Evolutionary conservation across 1,284 basidiomycete genomes (phyloP).

Genomic region (Pseudozyma flocculosa): DNA sequence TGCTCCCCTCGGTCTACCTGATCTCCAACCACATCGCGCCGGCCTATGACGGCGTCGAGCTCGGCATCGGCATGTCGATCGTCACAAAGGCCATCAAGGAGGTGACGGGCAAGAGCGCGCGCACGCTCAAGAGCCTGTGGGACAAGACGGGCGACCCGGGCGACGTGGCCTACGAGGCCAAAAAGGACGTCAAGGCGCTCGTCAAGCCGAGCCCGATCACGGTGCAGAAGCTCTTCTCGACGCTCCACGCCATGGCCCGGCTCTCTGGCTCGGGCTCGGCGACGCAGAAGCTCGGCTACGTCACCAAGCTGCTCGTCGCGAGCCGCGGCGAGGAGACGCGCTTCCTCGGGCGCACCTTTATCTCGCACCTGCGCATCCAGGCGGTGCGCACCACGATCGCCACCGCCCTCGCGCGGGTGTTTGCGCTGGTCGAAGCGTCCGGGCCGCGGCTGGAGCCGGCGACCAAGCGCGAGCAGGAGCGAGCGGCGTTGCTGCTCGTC

Average conservation of each 20-base stretch:
- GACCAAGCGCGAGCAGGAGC: slow-evolving; percentile 11
- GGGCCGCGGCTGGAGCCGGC: background rate
- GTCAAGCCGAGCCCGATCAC: slow-evolving; percentile 47
- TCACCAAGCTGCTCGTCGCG: slow-evolving; percentile 78
- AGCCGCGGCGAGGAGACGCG: slow-evolving; percentile 83
- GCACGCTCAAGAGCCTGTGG: slow-evolving; percentile 67
- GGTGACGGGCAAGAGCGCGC: slow-evolving; percentile 73
- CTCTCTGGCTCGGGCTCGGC: slow-evolving; percentile 74
- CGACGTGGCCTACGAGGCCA: slow-evolving; percentile 55
- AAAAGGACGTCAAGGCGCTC: slow-evolving; percentile 50
- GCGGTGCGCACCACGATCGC: slow-evolving; percentile 82
- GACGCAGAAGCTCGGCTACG: slow-evolving; percentile 74
- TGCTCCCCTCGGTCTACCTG: slow-evolving; percentile 82
- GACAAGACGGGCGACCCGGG: slow-evolving; percentile 52
- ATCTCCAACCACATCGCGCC: slow-evolving; percentile 83
- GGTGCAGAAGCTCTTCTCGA: slow-evolving; percentile 48
- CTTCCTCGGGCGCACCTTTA: slow-evolving; percentile 78
- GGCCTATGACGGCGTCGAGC: slow-evolving; percentile 59
- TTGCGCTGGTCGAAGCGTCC: slow-evolving; percentile 63
- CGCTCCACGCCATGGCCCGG: slow-evolving; percentile 59
- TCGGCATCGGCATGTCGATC: slow-evolving; percentile 64
- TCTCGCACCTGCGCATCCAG: slow-evolving; percentile 75
- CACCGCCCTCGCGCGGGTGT: slow-evolving; percentile 76
- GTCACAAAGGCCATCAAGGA: slow-evolving; percentile 78
- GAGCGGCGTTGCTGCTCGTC: slow-evolving; percentile 17